A percentile compares a stretch with the other conserved stretches of the same genome.
These are phyloP conservation scores for Beta macrorhiza DNA, from an alignment of 179 eudicot species.

Conservation along the genomic window DNA sequence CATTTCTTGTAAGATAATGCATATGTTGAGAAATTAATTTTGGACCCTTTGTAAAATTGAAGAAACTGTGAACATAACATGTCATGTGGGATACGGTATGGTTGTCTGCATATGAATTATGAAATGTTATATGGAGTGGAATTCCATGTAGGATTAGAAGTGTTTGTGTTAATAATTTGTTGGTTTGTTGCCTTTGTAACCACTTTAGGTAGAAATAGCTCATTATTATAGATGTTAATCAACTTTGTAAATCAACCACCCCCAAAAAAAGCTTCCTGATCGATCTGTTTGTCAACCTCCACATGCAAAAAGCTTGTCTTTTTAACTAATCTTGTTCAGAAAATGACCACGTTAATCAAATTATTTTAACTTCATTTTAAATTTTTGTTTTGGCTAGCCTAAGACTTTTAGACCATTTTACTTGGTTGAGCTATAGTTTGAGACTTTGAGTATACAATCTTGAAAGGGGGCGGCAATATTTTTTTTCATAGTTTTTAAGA, in stretches of 20 bases:
- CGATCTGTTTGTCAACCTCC: slow-evolving; percentile 42
- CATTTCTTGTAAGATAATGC: background rate
- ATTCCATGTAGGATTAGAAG: slow-evolving; percentile 38
- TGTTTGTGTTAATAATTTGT: slow-evolving; percentile 23
- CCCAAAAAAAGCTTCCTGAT: slow-evolving; percentile 20
- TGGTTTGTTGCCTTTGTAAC: slow-evolving; percentile 27
- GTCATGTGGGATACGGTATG: slow-evolving; percentile 25
- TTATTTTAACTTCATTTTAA: too few relatives aligned
- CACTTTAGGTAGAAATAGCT: slow-evolving; percentile 30
- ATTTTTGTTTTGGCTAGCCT: too few relatives aligned
- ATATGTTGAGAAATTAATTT: background rate
- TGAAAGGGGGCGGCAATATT: too few relatives aligned
- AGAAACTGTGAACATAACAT: background rate
- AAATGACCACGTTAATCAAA: slow-evolving; percentile 24
- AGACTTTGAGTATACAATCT: too few relatives aligned
- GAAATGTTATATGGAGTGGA: slow-evolving; percentile 30
- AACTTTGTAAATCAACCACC: slow-evolving; percentile 35
- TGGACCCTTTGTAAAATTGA: background rate
- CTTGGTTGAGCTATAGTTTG: too few relatives aligned
- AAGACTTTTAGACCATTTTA: too few relatives aligned
- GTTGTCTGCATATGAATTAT: background rate
- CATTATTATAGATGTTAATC: slow-evolving; percentile 19
- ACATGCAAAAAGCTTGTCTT: slow-evolving; percentile 39
- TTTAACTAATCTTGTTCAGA: slow-evolving; percentile 34
- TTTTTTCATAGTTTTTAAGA: too few relatives aligned